Base-by-base conservation (phyloP, 2,329 filamentous ascomycete species). In the Pseudopyrenochaeta lycopersici region DNA sequence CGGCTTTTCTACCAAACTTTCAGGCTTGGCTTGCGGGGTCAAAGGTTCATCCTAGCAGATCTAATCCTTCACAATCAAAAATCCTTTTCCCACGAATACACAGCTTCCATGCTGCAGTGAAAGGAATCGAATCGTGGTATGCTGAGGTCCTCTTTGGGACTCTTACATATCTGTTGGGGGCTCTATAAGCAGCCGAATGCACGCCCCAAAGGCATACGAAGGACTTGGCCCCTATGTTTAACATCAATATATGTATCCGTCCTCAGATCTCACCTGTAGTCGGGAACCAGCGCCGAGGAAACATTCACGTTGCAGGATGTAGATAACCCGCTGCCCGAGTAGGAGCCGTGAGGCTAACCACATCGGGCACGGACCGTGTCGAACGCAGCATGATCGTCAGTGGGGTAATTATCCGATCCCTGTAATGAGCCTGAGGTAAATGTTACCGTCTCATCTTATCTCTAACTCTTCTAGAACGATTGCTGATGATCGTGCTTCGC, bases 11-110 rank as follows among this genome's bases (percentile, higher is more conserved):
- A 40, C 15, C 38, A 40, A 44, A 46, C 46, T 48, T 53, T 56
- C 49, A 54, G 54, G 17, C 66, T 69, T 64, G 66, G 66, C 66
- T 56, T 54, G 54, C 61, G 64, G 62, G 61, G 63, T 54, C 40
- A 31, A 31, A 44, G 33, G 23, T 31, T 36, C 23, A 17, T 17
- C 17, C 15, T 39, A 42, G 47, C 33, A 40, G 38, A 39, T 43
- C 31, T n/a, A 23, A 51, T 55, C 52, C 47, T 55, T 38, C n/a
- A 33, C 12, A 7, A 18, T 45, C 27, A 32, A 43, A 40, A 23
- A 18, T 52, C n/a, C 38, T 50, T 59, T 54, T 55, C 55, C 56
- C 56, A 54, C 56, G 47, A 59, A 53, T 59, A 18, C 46, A 15
- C 41, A 18, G 10, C 9, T 11, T 31, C 3, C 10, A 12, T 10